A percentile compares a stretch with the other conserved stretches of the same genome.
Conservation (phyloP, 371 early-diverging fungal genomes). For the Parasitella parasitica region DNA sequence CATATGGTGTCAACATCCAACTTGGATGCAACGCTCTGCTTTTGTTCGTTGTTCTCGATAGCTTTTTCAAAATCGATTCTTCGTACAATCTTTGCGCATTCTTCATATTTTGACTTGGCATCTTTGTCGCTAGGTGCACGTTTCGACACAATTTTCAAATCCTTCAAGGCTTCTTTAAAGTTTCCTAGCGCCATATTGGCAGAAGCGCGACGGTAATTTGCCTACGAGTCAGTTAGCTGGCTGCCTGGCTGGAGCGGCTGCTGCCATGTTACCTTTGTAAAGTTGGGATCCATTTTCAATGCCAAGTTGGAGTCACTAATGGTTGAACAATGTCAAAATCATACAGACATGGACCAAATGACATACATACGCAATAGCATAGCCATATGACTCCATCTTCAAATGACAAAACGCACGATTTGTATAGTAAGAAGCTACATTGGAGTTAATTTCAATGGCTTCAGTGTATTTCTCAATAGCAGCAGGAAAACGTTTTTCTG, state of each 20-base stretch:
- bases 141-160: constrained; percentile 75
- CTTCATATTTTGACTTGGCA: constrained; percentile 67
- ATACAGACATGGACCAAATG: neutral
- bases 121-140: constrained; percentile 70
- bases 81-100: constrained; percentile 88
- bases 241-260: neutral
- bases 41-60: constrained; percentile 53
- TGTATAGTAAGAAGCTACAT: constrained; percentile 83
- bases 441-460: constrained; percentile 82
- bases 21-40: constrained; percentile 49
- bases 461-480: constrained; percentile 85
- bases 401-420: constrained; percentile 93
- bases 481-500: constrained; percentile 69
- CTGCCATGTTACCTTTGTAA: constrained; percentile 67
- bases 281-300: constrained; percentile 78
- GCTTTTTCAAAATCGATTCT: constrained; percentile 92
- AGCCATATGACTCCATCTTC: constrained; percentile 86
- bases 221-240: constrained; percentile 33
- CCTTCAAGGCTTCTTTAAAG: constrained; percentile 82
- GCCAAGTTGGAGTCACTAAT: constrained; percentile 84
- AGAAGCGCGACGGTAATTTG: constrained; percentile 87
- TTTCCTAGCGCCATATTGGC: constrained; percentile 84
- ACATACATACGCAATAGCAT: constrained; percentile 70
- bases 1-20: constrained; percentile 49
- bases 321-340: neutral